Conservation (phyloP, 2,329 filamentous ascomycete genomes). For the Pyrenophora graminea region DNA sequence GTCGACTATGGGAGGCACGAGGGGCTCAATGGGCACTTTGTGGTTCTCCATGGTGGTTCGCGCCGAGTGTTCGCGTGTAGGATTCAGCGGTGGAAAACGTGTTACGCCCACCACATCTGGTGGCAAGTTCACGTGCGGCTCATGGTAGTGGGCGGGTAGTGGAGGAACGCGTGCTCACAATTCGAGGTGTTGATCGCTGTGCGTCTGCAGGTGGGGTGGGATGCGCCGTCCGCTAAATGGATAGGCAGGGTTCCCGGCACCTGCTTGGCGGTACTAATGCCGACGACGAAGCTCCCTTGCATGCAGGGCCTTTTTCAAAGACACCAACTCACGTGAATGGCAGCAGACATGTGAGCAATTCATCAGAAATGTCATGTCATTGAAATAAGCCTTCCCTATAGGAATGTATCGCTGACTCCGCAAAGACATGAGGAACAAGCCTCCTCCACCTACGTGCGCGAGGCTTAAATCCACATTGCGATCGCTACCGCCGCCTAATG, state of each 20-base stretch:
- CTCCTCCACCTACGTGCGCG: conserved; percentile 11
- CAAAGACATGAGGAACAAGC: conserved; percentile 7
- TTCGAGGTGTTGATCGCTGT: conserved; percentile 10
- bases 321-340: neutral
- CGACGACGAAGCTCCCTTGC: neutral
- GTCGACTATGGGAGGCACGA: conserved; percentile 44
- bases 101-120: conserved; percentile 31
- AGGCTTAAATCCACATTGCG: conserved; percentile 19
- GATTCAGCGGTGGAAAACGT: conserved; percentile 17
- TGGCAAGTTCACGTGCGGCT: conserved; percentile 20
- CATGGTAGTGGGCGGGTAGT: conserved; percentile 19
- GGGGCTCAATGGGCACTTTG: conserved; percentile 30
- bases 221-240: conserved; percentile 19
- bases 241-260: conserved; percentile 3
- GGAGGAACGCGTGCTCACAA: conserved; percentile 1
- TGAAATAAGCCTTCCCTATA: conserved; percentile 5
- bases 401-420: conserved; percentile 13
- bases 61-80: conserved; percentile 15
- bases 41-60: conserved; percentile 34
- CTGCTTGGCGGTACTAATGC: conserved; percentile 7
- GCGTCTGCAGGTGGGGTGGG: conserved; percentile 19
- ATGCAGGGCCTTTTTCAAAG: neutral
- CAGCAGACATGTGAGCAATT: neutral
- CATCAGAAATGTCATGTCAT: conserved; percentile 15
- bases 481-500: conserved; percentile 16